Conservation (phyloP, 805 yeast species). For the Lachancea quebecensis region DNA sequence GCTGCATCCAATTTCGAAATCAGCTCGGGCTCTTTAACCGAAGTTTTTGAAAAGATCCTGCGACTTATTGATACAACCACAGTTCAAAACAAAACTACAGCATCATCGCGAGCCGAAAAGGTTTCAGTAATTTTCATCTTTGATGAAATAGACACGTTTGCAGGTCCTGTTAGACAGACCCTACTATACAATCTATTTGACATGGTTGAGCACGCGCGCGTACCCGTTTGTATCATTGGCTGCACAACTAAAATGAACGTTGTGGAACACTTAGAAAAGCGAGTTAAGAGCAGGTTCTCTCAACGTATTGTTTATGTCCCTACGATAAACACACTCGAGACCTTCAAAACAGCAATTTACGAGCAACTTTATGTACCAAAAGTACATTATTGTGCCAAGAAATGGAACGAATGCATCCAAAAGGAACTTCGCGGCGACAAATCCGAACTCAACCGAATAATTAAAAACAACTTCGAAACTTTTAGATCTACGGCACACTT, state of each 20-base stretch:
- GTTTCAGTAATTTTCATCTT: constrained; percentile 68
- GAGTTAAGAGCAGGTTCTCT: constrained; percentile 85
- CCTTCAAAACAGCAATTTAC: constrained; percentile 43
- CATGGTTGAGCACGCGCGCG: constrained; percentile 60
- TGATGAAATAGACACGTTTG: constrained; percentile 80
- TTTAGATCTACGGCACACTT: constrained; percentile 50
- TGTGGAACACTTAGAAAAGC: constrained; percentile 77
- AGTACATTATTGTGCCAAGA: constrained; percentile 21
- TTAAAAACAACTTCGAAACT: constrained; percentile 48
- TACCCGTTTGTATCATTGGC: constrained; percentile 79
- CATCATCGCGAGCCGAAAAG: constrained; percentile 16
- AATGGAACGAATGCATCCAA: constrained; percentile 42
- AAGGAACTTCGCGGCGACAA: constrained; percentile 22
- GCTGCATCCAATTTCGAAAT: constrained; percentile 21
- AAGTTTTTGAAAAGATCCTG: constrained; percentile 55
- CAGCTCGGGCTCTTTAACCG: constrained; percentile 48
- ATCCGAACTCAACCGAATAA: constrained; percentile 32
- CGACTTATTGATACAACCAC: constrained; percentile 39
- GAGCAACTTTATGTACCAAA: constrained; percentile 33
- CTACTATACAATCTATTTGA: constrained; percentile 83
- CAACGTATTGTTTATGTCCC: constrained; percentile 64
- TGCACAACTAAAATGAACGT: constrained; percentile 67
- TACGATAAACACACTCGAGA: constrained; percentile 41
- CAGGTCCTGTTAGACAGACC: constrained; percentile 69
- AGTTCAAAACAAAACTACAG: constrained; percentile 7